Percentiles rank a stretch among this genome's conserved stretches.
phyloP scores from a whole-genome alignment of 345 rosid genomes.

The Citrus glauca region DNA sequence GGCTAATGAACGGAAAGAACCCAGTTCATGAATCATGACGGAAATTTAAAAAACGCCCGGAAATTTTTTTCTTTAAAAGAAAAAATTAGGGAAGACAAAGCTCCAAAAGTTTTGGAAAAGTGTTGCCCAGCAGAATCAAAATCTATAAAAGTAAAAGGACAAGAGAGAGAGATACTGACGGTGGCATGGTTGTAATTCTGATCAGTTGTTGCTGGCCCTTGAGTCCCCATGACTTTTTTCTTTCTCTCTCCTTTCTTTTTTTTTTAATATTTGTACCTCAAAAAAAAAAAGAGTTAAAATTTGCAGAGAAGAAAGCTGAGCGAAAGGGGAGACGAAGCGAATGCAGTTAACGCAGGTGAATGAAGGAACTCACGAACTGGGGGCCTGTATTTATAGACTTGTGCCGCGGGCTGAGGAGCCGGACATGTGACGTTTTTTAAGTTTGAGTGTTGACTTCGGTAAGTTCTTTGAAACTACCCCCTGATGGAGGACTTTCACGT shows the following conservation, averaged over 20 bases:
- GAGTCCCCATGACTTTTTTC: slow-evolving; percentile 37
- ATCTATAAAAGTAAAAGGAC: background rate
- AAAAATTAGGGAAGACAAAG: background rate
- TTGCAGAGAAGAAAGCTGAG: too few relatives aligned
- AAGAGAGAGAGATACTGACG: slow-evolving; percentile 24
- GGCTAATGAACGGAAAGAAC: background rate
- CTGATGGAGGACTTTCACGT: too few relatives aligned
- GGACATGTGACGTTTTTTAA: too few relatives aligned
- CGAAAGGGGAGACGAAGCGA: too few relatives aligned
- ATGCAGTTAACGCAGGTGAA: too few relatives aligned
- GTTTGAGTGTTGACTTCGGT: too few relatives aligned
- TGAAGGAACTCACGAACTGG: background rate
- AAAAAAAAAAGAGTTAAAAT: too few relatives aligned
- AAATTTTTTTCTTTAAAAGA: too few relatives aligned
- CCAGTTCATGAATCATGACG: background rate
- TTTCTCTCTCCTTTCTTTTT: too few relatives aligned
- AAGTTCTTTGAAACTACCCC: too few relatives aligned
- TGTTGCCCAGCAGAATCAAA: background rate
- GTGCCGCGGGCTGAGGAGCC: background rate
- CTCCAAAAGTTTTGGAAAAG: slow-evolving; percentile 16
- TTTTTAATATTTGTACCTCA: too few relatives aligned
- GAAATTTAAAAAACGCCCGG: too few relatives aligned
- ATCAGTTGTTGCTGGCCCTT: slow-evolving; percentile 13
- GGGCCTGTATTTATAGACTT: background rate
- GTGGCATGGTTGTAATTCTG: background rate